Conservation (phyloP, 306 rosid species). For the Castanea sativa region DNA sequence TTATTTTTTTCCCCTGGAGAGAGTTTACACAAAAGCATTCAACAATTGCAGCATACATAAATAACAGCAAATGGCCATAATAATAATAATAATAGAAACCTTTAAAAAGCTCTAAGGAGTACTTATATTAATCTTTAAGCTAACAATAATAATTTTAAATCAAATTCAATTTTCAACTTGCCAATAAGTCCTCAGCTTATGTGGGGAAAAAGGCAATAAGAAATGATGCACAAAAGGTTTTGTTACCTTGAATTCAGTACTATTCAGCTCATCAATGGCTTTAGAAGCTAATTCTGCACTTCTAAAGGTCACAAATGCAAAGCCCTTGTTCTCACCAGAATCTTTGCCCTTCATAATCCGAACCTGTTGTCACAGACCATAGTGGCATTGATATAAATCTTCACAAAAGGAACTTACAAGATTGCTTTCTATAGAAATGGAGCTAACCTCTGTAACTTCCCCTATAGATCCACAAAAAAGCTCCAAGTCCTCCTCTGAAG, state of each 20-base stretch:
- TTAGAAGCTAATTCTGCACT: conserved; percentile 74
- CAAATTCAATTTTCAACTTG: conserved; percentile 4
- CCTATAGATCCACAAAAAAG: conserved; percentile 71
- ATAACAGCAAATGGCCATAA: conserved; percentile 11
- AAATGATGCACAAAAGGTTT: neutral
- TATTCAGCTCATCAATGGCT: conserved; percentile 83
- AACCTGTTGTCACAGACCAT: conserved; percentile 57
- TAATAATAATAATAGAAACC: neutral
- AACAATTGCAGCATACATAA: conserved; percentile 10
- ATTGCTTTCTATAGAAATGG: conserved; percentile 9
- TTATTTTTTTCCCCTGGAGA: conserved; percentile 71
- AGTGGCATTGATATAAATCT: conserved; percentile 9
- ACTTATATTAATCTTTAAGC: neutral
- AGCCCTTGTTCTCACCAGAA: conserved; percentile 74
- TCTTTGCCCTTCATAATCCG: conserved; percentile 89
- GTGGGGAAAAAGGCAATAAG: neutral
- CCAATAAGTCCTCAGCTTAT: neutral
- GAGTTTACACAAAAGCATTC: conserved; percentile 16
- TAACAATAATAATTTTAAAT: neutral
- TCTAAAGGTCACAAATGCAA: conserved; percentile 83
- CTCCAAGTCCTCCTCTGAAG: conserved; percentile 66
- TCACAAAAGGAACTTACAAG: neutral
- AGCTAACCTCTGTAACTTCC: conserved; percentile 74
- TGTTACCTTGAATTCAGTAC: conserved; percentile 72
- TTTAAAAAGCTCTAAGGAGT: neutral